Evolutionary conservation across 2,329 filamentous ascomycete species (phyloP), one percentile per base, ranked within the genome.

Genomic region (Sporothrix variecibatus): DNA sequence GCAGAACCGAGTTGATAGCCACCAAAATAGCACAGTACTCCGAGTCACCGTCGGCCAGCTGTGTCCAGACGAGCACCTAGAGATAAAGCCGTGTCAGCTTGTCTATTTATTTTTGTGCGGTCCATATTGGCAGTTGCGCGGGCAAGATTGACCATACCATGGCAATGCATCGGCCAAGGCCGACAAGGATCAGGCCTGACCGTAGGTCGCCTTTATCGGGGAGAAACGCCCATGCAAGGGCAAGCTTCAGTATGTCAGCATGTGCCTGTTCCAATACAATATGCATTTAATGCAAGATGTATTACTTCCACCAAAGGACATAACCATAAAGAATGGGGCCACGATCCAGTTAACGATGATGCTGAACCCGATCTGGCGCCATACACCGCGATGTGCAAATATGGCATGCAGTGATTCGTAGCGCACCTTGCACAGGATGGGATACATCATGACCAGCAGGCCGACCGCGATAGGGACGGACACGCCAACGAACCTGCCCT

Each of bases 371-470:
- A 97, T 88, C 81, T 97, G 94, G 70, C 89, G 88, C 94, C 93
- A 97, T 2, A 97, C 84, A 0, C 85, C 84, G 2, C 85, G 85
- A 2, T 89, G 85, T 2, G 83, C 81, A 74, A 96, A 87, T 3
- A 94, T 84, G 2, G 87, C 83, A 80, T 94, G 93, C 11, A 97
- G 83, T 0, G 89, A 88, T 81, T 97, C 94, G 81, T 90, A 96
- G 56, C 89, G 89, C 6, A 97, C 92, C 81, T 96, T 96, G 86
- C 93, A 97, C 0, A 97, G 85, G 75, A 97, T 97, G 0, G 94
- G 94, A 79, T 96, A 97, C 93, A 97, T 97, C 94, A 97, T 97
- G 58, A 97, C 90, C 1, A 97, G 86, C 0, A 97, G 83, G 0
- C 94, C 94, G 67, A 97, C 84, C 0, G 94, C 78, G 20, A 87